Evolutionary conservation across 2,329 filamentous ascomycete species (phyloP), one percentile per base, ranked within the genome.

Genomic region (Dichotomopilus funicola): DNA sequence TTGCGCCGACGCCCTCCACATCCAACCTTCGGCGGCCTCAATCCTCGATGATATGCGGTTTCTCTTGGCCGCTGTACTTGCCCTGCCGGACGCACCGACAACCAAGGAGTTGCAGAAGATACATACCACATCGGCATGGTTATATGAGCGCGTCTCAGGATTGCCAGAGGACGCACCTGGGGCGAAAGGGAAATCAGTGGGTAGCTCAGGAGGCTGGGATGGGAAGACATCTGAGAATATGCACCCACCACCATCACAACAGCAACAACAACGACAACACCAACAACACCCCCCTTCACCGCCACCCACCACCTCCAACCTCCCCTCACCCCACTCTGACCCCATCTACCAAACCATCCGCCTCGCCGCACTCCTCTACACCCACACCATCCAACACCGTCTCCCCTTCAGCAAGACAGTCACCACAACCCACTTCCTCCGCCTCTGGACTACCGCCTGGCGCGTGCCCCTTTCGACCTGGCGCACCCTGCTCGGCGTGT

Each of bases 1-100:
- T 36, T 76, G 71, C 19, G 69, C 68, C 33, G 69, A 71, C 9
- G 68, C 71, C 0, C 64, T 78, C 2, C 66, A 69, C n/a, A 66
- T 81, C n/a, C 74, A 78, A 50, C 67, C 69, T 1, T 67, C 69
- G 50, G 76, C 75, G 1, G 76, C 77, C 4, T 69, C 72, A 11
- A 76, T 81, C 51, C 72, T 81, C 2, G 78, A 81, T 53, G 73
- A 78, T 49, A 73, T 79, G 65, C 72, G 78, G 4, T 73, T 73
- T 27, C 66, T 81, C 1, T 68, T 79, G n/a, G 64, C 69, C 10
- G 64, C 72, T 2, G 72, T 79, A 0, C 59, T 77, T 5, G 64
- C 68, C 0, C 64, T 78, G n/a, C 71, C 75, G 0, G 56, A 62
- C 1, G 46, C 66, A 0, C 63, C 74, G 2, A 67, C 70, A 0